phyloP scores from a whole-genome alignment of 352 stramenopile species.

The Phytophthora pini region DNA sequence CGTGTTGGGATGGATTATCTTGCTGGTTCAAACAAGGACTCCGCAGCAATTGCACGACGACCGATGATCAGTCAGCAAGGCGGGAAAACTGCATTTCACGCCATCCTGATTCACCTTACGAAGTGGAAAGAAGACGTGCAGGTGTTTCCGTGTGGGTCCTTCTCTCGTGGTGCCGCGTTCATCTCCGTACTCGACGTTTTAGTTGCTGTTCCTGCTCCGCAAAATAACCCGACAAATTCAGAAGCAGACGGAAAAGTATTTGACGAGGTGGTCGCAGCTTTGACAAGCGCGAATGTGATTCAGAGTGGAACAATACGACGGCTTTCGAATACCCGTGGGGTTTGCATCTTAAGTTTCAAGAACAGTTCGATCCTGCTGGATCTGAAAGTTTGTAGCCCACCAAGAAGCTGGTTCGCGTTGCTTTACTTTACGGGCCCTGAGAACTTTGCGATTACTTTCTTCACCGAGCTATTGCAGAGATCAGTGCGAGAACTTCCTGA shows the following conservation, averaged over 20 bases:
- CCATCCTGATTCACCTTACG: slow-evolving; percentile 66
- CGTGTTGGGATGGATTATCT: slow-evolving; percentile 52
- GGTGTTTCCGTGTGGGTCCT: slow-evolving; percentile 74
- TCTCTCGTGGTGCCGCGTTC: slow-evolving; percentile 72
- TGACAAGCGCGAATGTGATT: slow-evolving; percentile 44
- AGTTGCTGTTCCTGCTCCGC: slow-evolving; percentile 39
- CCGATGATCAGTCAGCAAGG: slow-evolving; percentile 61
- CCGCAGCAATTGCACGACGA: slow-evolving; percentile 23
- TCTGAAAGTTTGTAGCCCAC: slow-evolving; percentile 66
- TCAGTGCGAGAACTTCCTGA: slow-evolving; percentile 54
- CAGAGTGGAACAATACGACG: slow-evolving; percentile 33
- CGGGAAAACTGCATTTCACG: slow-evolving; percentile 71
- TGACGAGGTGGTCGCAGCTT: slow-evolving; percentile 44
- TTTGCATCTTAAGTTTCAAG: slow-evolving; percentile 74
- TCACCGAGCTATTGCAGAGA: slow-evolving; percentile 45
- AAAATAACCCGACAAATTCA: neutral
- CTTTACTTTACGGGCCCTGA: slow-evolving; percentile 82
- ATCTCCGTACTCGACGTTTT: slow-evolving; percentile 79
- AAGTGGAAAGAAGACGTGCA: slow-evolving; percentile 57
- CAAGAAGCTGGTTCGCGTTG: slow-evolving; percentile 72
- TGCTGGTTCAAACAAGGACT: neutral
- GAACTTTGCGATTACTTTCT: slow-evolving; percentile 55
- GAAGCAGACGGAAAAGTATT: slow-evolving; percentile 22
- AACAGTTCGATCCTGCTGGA: slow-evolving; percentile 60
- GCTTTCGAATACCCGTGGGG: slow-evolving; percentile 46